Base-by-base conservation (phyloP, 2,329 filamentous ascomycete genomes). In the Stagonosporopsis cucurbitacearum region DNA sequence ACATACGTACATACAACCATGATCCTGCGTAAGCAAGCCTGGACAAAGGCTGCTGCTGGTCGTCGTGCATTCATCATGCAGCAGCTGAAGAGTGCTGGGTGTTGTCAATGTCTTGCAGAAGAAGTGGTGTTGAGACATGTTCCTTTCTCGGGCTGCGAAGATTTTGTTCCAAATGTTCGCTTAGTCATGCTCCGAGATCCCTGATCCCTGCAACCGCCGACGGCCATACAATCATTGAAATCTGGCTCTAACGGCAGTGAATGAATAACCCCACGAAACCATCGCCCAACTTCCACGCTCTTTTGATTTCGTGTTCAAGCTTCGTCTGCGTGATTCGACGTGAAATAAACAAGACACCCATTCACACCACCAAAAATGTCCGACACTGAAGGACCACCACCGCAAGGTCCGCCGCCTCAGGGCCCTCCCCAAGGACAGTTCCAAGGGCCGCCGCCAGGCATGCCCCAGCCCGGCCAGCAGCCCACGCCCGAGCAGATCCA, bases 401-500 rank as follows among this genome's bases (percentile, higher is more conserved):
- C 53, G 9, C 53, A 56, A 42, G 53, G 53, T 9, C 63, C 64
- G 42, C 63, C 64, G 42, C 62, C 67, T 13, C 66, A 63, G 58
- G 61, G 56, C 41, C 60, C 58, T 43, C 58, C 62, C 25, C 59
- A 59, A 45, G 53, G 53, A 33, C 53, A 56, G 26, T 56, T 56
- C 53, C 42, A 47, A 47, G 61, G 58, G 4, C 62, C 57, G 17
- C 59, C 61, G 25, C 63, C 56, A 23, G 60, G 63, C 48, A 66
- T 67, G 41, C 69, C 68, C 19, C 61, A 69, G 58, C 77, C 75
- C 20, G 78, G 78, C 42, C 78, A 81, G 62, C 80, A 81, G 64
- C 91, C 91, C 30, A 86, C 88, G 19, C 92, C 90, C 44, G 89
- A 96, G 79, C 92, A 97, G 80, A 90, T 96, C 62, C 85, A 86